Conservation (phyloP, 2,329 filamentous ascomycete species). For the Daldinia sp. region DNA sequence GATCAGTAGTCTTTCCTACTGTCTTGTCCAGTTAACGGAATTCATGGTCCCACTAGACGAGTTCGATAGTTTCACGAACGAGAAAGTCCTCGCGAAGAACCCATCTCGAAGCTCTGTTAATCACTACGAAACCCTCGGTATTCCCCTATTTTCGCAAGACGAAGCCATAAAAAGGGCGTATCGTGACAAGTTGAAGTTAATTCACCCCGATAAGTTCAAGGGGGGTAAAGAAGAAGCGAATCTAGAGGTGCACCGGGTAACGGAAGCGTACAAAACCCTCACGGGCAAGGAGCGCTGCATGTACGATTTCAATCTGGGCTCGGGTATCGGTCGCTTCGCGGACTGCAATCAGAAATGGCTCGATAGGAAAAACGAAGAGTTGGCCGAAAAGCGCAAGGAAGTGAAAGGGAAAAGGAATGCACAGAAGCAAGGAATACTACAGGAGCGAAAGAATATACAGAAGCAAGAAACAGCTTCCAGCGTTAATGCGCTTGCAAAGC, state of each 20-base stretch:
- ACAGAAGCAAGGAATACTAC: not conserved
- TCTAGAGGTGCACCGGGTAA: not conserved
- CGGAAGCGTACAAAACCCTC: not conserved
- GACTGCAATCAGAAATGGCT: not conserved
- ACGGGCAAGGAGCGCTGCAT: not conserved
- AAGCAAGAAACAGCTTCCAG: not conserved
- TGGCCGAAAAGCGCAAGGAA: not conserved
- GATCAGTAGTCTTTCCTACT: not conserved
- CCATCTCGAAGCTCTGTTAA: not conserved
- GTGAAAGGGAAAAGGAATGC: not conserved
- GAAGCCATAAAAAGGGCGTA: not conserved
- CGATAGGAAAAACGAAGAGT: not conserved
- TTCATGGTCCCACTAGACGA: not conserved
- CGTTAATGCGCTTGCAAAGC: not conserved
- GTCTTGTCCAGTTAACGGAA: not conserved
- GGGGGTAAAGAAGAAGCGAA: not conserved
- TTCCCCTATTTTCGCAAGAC: slow-evolving; percentile 5
- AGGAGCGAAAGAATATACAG: not conserved
- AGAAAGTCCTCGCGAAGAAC: not conserved
- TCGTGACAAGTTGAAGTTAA: not conserved
- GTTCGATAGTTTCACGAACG: not conserved
- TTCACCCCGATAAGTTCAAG: not conserved
- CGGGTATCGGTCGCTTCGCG: not conserved
- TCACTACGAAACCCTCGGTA: slow-evolving; percentile 15
- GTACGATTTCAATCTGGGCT: slow-evolving; percentile 1